Conservation (phyloP, 768 basidiomycete genomes). For the Collybiopsis confluens region DNA sequence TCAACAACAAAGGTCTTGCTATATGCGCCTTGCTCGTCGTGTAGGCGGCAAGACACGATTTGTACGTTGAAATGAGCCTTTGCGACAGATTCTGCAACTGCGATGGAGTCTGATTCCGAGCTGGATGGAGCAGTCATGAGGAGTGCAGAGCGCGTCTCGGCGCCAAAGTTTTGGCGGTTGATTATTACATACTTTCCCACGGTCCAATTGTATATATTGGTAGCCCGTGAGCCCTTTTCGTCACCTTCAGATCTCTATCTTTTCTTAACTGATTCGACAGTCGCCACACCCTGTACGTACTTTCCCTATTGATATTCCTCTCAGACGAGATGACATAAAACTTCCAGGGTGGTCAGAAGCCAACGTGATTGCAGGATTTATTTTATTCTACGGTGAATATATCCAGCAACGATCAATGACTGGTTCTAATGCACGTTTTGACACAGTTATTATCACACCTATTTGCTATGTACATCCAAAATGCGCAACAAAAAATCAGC, state of each 20-base stretch:
- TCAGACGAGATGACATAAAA: not conserved
- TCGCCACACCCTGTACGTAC: constrained; percentile 43
- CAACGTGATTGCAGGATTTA: constrained; percentile 40
- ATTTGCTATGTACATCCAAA: constrained; percentile 39
- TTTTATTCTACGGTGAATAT: constrained; percentile 40
- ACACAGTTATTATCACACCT: constrained; percentile 47
- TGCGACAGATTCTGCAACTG: too few species aligned
- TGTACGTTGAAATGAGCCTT: too few species aligned
- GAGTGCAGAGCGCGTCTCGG: too few species aligned
- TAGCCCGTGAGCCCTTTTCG: constrained; percentile 43
- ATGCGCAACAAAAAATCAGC: too few species aligned
- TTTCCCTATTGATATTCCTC: not conserved
- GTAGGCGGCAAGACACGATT: too few species aligned
- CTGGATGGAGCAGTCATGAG: too few species aligned
- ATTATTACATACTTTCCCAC: too few species aligned
- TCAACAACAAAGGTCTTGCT: too few species aligned
- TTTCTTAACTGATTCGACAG: constrained; percentile 8
- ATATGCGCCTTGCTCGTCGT: too few species aligned
- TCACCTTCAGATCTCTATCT: constrained; percentile 4
- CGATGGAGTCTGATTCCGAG: too few species aligned
- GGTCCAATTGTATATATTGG: constrained; percentile 68
- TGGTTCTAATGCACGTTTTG: constrained; percentile 2
- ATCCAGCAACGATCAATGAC: not conserved
- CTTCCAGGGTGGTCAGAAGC: constrained; percentile 56
- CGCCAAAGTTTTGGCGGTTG: too few species aligned